A percentile compares a stretch with the other conserved stretches of the same genome.
Conservation (phyloP, 768 basidiomycete species). For the Cystofilobasidium bisporidii region DNA sequence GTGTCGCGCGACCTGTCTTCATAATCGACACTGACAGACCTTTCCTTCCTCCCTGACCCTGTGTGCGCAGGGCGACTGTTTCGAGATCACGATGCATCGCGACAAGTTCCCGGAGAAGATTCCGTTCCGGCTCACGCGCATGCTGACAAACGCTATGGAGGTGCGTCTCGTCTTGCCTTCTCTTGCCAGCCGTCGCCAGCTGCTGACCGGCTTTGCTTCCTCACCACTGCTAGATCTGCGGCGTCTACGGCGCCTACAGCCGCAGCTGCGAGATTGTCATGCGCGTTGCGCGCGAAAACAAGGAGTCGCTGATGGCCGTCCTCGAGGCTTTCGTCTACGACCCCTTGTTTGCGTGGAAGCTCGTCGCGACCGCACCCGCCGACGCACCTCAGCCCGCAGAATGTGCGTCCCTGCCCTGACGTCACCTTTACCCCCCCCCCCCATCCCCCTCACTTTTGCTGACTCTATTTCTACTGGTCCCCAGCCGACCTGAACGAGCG, state of each 20-base stretch:
- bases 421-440: background rate
- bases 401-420: slow-evolving; percentile 43
- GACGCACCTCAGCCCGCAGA: slow-evolving; percentile 65
- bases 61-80: slow-evolving; percentile 86
- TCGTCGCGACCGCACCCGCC: slow-evolving; percentile 55
- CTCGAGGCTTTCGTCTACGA: slow-evolving; percentile 98
- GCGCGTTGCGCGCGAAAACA: slow-evolving; percentile 89
- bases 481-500: slow-evolving; percentile 30
- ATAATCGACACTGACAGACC: too few relatives aligned
- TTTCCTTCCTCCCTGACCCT: slow-evolving; percentile 2
- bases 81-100: slow-evolving; percentile 93
- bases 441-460: too few relatives aligned
- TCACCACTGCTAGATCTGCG: too few relatives aligned
- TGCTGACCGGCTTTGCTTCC: too few relatives aligned
- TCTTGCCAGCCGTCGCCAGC: too few relatives aligned
- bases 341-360: slow-evolving; percentile 91
- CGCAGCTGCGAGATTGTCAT: slow-evolving; percentile 96
- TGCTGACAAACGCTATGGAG: slow-evolving; percentile 99
- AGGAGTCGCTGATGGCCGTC: slow-evolving; percentile 98
- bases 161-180: slow-evolving; percentile 45
- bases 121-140: slow-evolving; percentile 92
- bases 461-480: too few relatives aligned
- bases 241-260: slow-evolving; percentile 93
- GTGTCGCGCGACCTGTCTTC: too few relatives aligned
- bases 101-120: slow-evolving; percentile 99